phyloP scores from a whole-genome alignment of 441 rosid genomes.

The Pelargonium myrrhifolium region DNA sequence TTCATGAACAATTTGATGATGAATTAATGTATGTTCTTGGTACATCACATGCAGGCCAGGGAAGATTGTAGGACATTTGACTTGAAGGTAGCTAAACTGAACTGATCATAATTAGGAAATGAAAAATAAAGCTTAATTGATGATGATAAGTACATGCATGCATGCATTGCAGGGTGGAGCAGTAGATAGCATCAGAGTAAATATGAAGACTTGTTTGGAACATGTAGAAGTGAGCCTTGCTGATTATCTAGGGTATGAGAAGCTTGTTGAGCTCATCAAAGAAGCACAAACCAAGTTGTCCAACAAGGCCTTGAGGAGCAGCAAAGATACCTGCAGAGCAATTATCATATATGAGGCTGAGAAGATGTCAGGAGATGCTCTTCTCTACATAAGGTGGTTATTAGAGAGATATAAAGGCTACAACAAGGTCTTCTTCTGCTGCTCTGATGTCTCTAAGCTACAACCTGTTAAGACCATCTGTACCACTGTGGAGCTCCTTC shows the following conservation, averaged over 20 bases:
- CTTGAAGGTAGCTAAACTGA: constrained; percentile 30
- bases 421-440: constrained; percentile 46
- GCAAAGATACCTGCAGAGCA: constrained; percentile 13
- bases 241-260: constrained; percentile 20
- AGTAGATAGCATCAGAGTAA: constrained; percentile 3
- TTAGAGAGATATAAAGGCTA: constrained; percentile 27
- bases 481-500: constrained; percentile 33
- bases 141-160: too few relatives aligned
- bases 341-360: constrained; percentile 40
- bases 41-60: constrained; percentile 27
- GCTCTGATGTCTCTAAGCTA: constrained; percentile 46
- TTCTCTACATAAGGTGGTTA: constrained; percentile 22
- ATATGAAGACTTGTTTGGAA: constrained; percentile 13
- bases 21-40: not conserved
- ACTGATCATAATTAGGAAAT: too few relatives aligned
- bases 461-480: constrained; percentile 41
- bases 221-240: constrained; percentile 21
- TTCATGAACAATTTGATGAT: not conserved
- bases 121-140: too few relatives aligned
- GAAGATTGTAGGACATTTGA: constrained; percentile 32
- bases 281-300: constrained; percentile 14
- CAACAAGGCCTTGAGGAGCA: not conserved
- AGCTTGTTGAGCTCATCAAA: constrained; percentile 24
- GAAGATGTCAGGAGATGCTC: constrained; percentile 15
- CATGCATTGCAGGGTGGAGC: constrained; percentile 15